A percentile compares a stretch with the other conserved stretches of the same genome.
Conservation (phyloP, 2,329 filamentous ascomycete genomes). For the Colletotrichum tropicale region DNA sequence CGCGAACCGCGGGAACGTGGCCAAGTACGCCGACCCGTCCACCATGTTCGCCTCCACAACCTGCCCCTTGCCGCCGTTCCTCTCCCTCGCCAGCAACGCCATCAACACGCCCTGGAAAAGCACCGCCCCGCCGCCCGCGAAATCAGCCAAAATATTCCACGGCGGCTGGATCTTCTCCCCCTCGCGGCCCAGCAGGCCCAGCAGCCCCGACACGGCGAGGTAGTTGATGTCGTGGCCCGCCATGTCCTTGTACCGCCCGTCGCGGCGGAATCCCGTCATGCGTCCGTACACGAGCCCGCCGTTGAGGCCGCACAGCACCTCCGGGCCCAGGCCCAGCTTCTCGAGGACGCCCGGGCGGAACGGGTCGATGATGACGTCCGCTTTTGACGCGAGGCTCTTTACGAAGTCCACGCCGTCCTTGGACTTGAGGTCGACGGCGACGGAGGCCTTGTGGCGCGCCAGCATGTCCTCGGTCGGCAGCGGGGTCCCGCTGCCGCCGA, state of each 20-base stretch:
- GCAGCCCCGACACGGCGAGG: constrained; percentile 82
- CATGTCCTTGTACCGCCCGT: constrained; percentile 86
- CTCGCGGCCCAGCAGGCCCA: constrained; percentile 75
- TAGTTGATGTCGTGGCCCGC: constrained; percentile 98
- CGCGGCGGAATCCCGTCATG: constrained; percentile 88
- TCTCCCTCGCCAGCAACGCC: constrained; percentile 71
- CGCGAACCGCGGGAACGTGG: constrained; percentile 75
- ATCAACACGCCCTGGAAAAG: constrained; percentile 84
- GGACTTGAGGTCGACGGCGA: constrained; percentile 80
- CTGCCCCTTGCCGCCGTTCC: constrained; percentile 71
- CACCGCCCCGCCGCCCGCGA: constrained; percentile 85
- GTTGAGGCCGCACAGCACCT: constrained; percentile 69
- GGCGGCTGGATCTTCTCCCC: constrained; percentile 78
- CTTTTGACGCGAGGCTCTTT: constrained; percentile 62
- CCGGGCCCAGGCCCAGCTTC: constrained; percentile 78
- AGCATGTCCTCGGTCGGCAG: constrained; percentile 72
- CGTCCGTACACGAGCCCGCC: constrained; percentile 80
- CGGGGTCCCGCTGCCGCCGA: constrained; percentile 39
- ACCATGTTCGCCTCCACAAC: constrained; percentile 98
- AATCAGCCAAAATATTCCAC: constrained; percentile 85
- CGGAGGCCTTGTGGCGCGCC: constrained; percentile 79
- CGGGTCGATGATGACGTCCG: constrained; percentile 89
- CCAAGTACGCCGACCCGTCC: constrained; percentile 81
- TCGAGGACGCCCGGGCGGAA: constrained; percentile 92
- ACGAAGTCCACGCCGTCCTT: constrained; percentile 67